Base-by-base conservation (phyloP, 2,329 filamentous ascomycete genomes). In the Oidium heveae region DNA sequence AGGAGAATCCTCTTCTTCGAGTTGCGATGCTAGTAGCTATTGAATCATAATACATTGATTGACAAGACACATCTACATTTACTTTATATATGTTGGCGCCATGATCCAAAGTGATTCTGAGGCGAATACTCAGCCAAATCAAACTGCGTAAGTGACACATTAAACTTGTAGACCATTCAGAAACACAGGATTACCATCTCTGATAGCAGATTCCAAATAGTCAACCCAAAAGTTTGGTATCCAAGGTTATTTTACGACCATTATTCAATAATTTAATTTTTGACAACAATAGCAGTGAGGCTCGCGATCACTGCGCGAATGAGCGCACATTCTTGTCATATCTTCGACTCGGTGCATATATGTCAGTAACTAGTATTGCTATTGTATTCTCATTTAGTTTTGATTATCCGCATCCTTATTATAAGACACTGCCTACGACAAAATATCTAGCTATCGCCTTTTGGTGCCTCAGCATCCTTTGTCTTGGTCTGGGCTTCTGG, bases 301-400 rank as follows among this genome's bases (percentile, higher is more conserved):
- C 79, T 3, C 58, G 78, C 44, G 73, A 76, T 59, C 71, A 75
- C 56, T 71, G 75, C 36, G 73, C 74, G 20, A 71, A 70, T 47
- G 74, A 76, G 61, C 69, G 72, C 52, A 66, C 59, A 15, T 61
- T 60, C 54, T 60, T 62, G 55, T 61, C 58, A 44, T 61, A 61
- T 54, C 58, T 61, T 33, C 58, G 59, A 2, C 58, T 61, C n/a
- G 57, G 56, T 15, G 20, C 56, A 8, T 60, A 94, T 70, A 88
- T 96, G 76, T 80, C 86, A 59, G 73, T 98, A 53, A 86, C 96
- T 9, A 79, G 85, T 32, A 77, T 94, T 34, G 89, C 91, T 53
- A 94, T 98, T 60, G 80, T 94, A 10, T 74, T 95, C 53, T 94
- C 86, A 15, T 98, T 98, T 66, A 89, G 98, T 64, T 74, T 98